Percentiles rank a stretch among this genome's conserved stretches.
phyloP scores from a whole-genome alignment of 1,139 yeast genomes.

The Waltiozyma sp. region DNA sequence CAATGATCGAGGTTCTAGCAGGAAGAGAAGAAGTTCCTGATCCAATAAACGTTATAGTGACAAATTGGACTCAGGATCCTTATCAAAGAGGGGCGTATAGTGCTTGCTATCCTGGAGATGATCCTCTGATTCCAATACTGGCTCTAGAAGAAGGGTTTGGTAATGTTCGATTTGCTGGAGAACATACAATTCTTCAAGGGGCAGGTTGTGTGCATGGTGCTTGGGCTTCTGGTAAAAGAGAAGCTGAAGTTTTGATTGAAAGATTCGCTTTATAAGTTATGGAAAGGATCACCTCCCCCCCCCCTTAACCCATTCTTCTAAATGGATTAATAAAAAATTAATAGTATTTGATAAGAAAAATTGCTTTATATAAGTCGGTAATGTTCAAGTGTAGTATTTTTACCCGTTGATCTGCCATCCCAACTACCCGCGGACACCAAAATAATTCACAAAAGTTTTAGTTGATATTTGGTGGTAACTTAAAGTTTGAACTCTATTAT shows the following conservation, averaged over 20 bases:
- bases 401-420: no score
- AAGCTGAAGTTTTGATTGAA: constrained; percentile 35
- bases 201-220: constrained; percentile 84
- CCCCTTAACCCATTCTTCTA: no score
- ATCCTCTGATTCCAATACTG: constrained; percentile 45
- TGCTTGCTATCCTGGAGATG: constrained; percentile 57
- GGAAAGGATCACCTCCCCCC: no score
- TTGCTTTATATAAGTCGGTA: no score
- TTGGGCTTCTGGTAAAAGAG: constrained; percentile 60
- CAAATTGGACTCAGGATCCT: constrained; percentile 65
- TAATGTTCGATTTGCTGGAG: constrained; percentile 70
- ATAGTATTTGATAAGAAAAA: no score
- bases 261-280: neutral
- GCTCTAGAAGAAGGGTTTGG: constrained; percentile 50
- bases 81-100: constrained; percentile 67
- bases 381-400: no score
- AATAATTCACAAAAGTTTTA: no score
- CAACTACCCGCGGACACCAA: no score
- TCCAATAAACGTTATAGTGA: constrained; percentile 33
- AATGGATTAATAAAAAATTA: no score
- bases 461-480: no score
- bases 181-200: constrained; percentile 67
- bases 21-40: constrained; percentile 15
- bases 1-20: constrained; percentile 20
- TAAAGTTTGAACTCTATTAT: no score